These are phyloP conservation scores for Xylaria longipes DNA, from an alignment of 495 filamentous ascomycete species.

Conservation along the genomic window DNA sequence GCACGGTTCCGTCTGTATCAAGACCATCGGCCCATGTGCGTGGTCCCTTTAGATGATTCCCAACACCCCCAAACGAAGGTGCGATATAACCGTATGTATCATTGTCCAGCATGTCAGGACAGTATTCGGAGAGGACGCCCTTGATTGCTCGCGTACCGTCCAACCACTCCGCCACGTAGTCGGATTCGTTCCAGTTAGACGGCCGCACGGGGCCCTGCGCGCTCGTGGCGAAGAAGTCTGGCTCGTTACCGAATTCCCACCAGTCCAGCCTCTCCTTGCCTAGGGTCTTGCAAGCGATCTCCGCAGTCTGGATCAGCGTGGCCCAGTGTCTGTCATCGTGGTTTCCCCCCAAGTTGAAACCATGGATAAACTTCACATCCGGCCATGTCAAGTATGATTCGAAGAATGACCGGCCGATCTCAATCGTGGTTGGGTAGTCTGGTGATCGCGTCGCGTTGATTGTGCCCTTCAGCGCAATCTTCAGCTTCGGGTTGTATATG, in stretches of 20 bases:
- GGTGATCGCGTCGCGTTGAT: constrained; percentile 54
- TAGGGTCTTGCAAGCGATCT: constrained; percentile 66
- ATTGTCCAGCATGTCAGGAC: constrained; percentile 55
- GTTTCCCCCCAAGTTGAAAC: constrained; percentile 69
- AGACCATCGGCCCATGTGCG: constrained; percentile 60
- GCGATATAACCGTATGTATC: constrained; percentile 61
- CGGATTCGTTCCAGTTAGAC: constrained; percentile 59
- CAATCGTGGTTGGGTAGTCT: constrained; percentile 68
- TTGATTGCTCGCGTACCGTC: constrained; percentile 59
- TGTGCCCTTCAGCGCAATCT: constrained; percentile 61
- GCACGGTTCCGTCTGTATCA: constrained; percentile 57
- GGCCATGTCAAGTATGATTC: constrained; percentile 69
- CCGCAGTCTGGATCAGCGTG: constrained; percentile 61
- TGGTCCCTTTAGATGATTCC: constrained; percentile 59
- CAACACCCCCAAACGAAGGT: constrained; percentile 65
- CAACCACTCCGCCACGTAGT: constrained; percentile 68
- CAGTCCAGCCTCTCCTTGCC: constrained; percentile 54
- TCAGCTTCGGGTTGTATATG: constrained; percentile 62
- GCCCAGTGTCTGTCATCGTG: constrained; percentile 54
- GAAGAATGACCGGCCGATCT: constrained; percentile 68
- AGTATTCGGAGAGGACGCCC: constrained; percentile 53
- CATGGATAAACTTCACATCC: constrained; percentile 63
- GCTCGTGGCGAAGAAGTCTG: constrained; percentile 65
- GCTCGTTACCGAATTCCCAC: constrained; percentile 74
- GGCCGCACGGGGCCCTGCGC: constrained; percentile 61